Evolutionary conservation across 306 rosid genomes (phyloP).

Genomic region (Prunus salicina): DNA sequence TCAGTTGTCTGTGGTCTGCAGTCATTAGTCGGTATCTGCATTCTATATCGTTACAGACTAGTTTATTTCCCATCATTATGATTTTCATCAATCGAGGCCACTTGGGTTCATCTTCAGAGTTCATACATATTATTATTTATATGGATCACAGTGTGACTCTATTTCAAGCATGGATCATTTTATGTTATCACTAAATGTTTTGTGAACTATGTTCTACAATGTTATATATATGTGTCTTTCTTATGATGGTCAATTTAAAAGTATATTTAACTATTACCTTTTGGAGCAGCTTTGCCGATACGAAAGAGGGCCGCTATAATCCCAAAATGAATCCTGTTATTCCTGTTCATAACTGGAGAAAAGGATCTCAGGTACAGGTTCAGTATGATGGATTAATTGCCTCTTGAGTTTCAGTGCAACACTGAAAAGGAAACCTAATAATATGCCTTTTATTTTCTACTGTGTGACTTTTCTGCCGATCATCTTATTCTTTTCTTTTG

Average conservation of each 20-base stretch:
- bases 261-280: constrained; percentile 9
- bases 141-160: background rate
- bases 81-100: background rate
- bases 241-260: background rate
- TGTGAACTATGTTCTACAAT: background rate
- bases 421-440: constrained; percentile 13
- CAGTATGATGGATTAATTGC: constrained; percentile 6
- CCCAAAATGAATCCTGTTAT: constrained; percentile 87
- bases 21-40: background rate
- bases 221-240: background rate
- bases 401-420: constrained; percentile 17
- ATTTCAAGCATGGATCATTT: background rate
- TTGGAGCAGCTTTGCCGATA: constrained; percentile 83
- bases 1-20: background rate
- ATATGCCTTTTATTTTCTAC: background rate
- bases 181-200: background rate
- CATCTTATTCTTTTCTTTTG: constrained; percentile 21
- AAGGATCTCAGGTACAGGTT: constrained; percentile 89
- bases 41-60: background rate
- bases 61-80: too few relatives aligned
- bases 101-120: background rate
- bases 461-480: constrained; percentile 8
- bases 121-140: background rate
- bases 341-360: constrained; percentile 91
- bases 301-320: constrained; percentile 93